phyloP scores from a whole-genome alignment of 2,329 filamentous ascomycete species.

The Exserohilum turcica region DNA sequence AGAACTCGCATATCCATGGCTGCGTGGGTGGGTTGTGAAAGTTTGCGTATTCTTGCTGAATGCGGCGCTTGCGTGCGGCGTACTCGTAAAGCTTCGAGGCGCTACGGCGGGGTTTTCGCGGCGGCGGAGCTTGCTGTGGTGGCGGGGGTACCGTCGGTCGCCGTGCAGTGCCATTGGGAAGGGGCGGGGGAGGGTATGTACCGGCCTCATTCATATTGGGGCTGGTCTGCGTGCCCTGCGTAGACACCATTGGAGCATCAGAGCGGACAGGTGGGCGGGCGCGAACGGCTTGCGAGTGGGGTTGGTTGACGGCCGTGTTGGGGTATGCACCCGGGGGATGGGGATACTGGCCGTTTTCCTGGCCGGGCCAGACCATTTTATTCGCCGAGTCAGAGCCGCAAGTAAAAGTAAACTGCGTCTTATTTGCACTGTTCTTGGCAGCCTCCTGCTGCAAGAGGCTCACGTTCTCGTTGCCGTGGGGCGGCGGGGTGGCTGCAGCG shows the following conservation, averaged over 20 bases:
- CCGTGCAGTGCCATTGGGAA: constrained; percentile 32
- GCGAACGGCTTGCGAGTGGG: constrained; percentile 28
- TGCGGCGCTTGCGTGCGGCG: constrained; percentile 77
- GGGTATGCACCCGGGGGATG: constrained; percentile 48
- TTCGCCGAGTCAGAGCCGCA: constrained; percentile 88
- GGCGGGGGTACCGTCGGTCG: constrained; percentile 48
- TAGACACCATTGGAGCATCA: constrained; percentile 51
- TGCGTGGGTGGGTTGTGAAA: constrained; percentile 79
- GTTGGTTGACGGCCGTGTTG: constrained; percentile 22
- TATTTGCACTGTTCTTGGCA: constrained; percentile 67
- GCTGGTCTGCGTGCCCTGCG: constrained; percentile 62
- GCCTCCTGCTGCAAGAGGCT: constrained; percentile 76
- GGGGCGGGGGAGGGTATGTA: constrained; percentile 29
- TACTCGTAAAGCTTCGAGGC: constrained; percentile 72
- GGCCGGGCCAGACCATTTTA: constrained; percentile 75
- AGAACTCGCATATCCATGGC: constrained; percentile 96
- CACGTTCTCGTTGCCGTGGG: constrained; percentile 72
- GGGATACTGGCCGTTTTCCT: constrained; percentile 51
- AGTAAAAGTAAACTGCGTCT: constrained; percentile 94
- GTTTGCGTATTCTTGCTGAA: constrained; percentile 77
- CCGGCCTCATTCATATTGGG: constrained; percentile 53
- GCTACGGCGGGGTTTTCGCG: constrained; percentile 66
- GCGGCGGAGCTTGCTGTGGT: constrained; percentile 53
- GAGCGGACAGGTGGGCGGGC: constrained; percentile 38
- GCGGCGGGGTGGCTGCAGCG: constrained; percentile 61